phyloP scores from a whole-genome alignment of 2,329 filamentous ascomycete species.

The Macrophomina tecta region DNA sequence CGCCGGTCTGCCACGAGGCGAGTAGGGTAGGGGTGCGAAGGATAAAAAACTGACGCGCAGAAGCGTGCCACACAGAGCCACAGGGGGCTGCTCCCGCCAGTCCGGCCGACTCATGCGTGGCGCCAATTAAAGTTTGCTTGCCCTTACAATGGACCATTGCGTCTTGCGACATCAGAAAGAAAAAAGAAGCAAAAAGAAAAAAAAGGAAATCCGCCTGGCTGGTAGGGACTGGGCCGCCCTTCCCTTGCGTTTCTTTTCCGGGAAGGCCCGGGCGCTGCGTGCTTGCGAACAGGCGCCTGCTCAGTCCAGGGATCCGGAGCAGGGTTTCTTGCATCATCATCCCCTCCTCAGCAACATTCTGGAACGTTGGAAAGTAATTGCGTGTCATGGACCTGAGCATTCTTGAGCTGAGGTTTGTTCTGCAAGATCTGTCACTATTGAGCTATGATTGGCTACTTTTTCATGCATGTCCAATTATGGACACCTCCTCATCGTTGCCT shows the following conservation, averaged over 20 bases:
- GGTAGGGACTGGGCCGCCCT: neutral
- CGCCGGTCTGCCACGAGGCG: conserved; percentile 7
- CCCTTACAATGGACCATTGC: conserved; percentile 1
- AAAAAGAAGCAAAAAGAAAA: neutral
- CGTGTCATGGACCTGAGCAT: neutral
- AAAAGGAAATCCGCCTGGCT: neutral
- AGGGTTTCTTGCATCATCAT: conserved; percentile 10
- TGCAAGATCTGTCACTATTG: neutral
- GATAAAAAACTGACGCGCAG: conserved; percentile 18
- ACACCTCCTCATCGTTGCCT: neutral
- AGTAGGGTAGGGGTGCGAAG: neutral
- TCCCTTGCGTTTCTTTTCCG: neutral
- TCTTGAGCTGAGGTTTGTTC: neutral
- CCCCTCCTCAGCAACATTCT: neutral
- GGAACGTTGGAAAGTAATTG: neutral
- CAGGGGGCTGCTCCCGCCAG: conserved; percentile 11
- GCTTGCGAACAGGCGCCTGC: neutral
- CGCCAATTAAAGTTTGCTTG: conserved; percentile 17
- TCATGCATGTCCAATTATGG: neutral
- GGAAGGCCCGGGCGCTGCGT: neutral
- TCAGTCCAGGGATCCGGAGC: conserved; percentile 16
- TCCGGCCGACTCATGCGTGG: neutral
- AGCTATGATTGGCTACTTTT: neutral
- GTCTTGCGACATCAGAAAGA: neutral
- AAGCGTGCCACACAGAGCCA: conserved; percentile 19